These are phyloP conservation scores for Priceomyces medius DNA, from an alignment of 805 yeast genomes.

Conservation along the genomic window DNA sequence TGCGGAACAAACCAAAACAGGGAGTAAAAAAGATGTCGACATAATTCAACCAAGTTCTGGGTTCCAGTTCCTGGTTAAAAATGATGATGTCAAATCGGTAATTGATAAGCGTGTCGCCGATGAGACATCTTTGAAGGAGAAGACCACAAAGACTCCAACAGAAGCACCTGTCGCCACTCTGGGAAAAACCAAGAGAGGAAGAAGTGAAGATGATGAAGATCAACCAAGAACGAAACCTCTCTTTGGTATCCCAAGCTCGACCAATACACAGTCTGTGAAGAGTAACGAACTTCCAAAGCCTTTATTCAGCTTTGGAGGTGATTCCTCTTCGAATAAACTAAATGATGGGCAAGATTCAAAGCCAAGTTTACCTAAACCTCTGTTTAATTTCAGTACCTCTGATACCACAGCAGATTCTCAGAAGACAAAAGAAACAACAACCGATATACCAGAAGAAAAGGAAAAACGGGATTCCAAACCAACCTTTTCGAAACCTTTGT, in stretches of 20 bases:
- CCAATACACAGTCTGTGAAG: background rate
- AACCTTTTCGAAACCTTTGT: constrained; percentile 9
- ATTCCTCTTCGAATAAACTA: background rate
- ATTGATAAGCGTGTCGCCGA: constrained; percentile 18
- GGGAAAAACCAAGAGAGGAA: background rate
- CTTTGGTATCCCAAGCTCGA: background rate
- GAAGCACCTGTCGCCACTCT: background rate
- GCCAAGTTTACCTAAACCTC: constrained; percentile 11
- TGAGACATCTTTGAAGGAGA: constrained; percentile 6
- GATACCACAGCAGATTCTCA: background rate
- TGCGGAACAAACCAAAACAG: constrained; percentile 1
- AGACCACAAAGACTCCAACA: background rate
- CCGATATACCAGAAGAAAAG: constrained; percentile 16
- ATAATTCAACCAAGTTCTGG: constrained; percentile 34
- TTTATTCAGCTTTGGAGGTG: constrained; percentile 16
- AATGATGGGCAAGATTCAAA: background rate
- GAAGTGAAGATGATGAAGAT: background rate
- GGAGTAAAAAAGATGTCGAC: constrained; percentile 5
- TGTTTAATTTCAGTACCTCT: constrained; percentile 19
- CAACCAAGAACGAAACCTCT: background rate
- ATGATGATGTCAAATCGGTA: constrained; percentile 25
- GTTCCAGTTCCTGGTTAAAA: constrained; percentile 34
- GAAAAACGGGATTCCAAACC: constrained; percentile 17
- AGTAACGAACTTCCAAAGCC: constrained; percentile 7
- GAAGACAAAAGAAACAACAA: background rate